Evolutionary conservation across 1,284 basidiomycete genomes (phyloP), one percentile per base, ranked within the genome.

Genomic region (Ganoderma lucidum): DNA sequence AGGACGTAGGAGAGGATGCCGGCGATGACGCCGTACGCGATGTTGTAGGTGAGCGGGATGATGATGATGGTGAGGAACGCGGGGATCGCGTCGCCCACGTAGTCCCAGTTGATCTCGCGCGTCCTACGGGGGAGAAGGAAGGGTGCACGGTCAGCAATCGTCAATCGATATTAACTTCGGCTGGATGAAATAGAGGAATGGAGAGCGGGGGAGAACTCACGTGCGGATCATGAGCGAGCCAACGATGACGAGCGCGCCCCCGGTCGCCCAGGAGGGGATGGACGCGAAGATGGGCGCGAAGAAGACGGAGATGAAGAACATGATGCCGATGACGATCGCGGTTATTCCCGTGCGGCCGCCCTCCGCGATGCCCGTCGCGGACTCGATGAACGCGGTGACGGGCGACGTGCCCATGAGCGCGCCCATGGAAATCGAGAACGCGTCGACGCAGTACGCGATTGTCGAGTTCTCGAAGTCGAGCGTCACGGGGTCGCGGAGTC

Each of bases 211-310:
- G 44, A 39, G 23, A 2, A 73, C 87, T 59, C 69, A 89, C 88
- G 95, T 96, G 76, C 91, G 87, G 78, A 95, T 94, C 95, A 97
- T 97, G 78, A 96, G 84, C 35, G 92, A 93, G 32, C 95, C 95
- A 48, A 96, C 95, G 70, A 97, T 93, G 70, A 95, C 88, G 61
- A 97, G 84, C 5, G 95, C 94, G 69, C 94, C 92, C 6, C 95
- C 95, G 0, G 95, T 97, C 1, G 95, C 95, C 93, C 95, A 97
- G 0, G 90, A 76, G 0, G 95, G 95, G 71, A 97, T 94, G 23
- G 91, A 93, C 19, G 94, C 93, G 74, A 97, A 96, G 77, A 97
- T 93, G 3, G 95, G 95, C 14, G 95, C 90, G 76, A 97, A 97
- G 87, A 97, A 97, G 70, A 96, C 85, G 4, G 89, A 93, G 68